A percentile compares a stretch with the other conserved stretches of the same genome.
Conservation (phyloP, 495 filamentous ascomycete genomes). For the Neurospora hispaniola region DNA sequence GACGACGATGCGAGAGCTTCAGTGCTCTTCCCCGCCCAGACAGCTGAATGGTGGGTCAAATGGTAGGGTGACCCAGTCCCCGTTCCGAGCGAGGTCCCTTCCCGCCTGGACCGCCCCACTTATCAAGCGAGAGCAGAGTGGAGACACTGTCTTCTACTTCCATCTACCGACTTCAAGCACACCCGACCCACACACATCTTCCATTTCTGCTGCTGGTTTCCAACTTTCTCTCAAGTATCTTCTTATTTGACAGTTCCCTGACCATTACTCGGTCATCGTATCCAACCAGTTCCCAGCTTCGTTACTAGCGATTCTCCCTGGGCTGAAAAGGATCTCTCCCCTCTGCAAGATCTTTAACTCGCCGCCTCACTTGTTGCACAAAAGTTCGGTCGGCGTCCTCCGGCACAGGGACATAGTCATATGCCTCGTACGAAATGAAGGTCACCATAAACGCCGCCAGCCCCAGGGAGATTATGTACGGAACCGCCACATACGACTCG, state of each 20-base stretch:
- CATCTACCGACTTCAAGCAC: too few relatives aligned
- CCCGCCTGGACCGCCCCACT: not conserved
- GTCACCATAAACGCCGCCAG: not conserved
- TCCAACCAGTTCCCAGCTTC: too few relatives aligned
- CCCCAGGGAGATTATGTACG: not conserved
- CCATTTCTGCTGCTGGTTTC: not conserved
- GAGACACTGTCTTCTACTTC: too few relatives aligned
- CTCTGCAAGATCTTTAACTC: not conserved
- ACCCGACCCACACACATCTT: not conserved
- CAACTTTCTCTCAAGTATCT: not conserved
- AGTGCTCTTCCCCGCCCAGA: not conserved
- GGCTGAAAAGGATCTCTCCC: not conserved
- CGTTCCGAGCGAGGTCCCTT: not conserved
- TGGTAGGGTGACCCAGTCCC: not conserved
- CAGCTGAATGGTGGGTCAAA: not conserved
- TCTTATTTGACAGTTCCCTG: too few relatives aligned
- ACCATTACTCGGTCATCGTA: too few relatives aligned
- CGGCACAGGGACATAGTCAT: not conserved
- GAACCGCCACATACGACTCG: not conserved
- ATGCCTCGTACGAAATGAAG: not conserved
- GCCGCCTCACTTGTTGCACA: not conserved
- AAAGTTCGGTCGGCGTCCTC: not conserved
- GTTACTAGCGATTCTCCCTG: too few relatives aligned
- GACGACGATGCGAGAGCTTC: not conserved
- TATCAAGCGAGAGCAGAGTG: not conserved